Evolutionary conservation across 2,329 filamentous ascomycete genomes (phyloP).

Genomic region (Thermochaetoides dissita): DNA sequence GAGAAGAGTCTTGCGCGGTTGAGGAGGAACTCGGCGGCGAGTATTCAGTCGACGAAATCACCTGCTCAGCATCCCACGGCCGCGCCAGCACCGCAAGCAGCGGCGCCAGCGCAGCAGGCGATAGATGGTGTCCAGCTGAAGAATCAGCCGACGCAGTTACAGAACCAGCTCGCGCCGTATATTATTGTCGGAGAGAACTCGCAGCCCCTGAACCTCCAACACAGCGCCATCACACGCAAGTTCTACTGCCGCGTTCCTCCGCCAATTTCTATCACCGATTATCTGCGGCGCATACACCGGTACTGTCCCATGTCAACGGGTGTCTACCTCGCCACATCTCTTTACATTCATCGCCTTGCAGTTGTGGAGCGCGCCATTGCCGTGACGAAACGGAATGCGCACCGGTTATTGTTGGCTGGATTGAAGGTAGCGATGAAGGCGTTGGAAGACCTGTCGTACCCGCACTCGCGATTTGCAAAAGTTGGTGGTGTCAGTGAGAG

Average conservation of each 20-base stretch:
- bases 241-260: conserved; percentile 87
- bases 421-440: conserved; percentile 86
- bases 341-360: conserved; percentile 74
- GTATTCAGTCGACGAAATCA: conserved; percentile 6
- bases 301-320: conserved; percentile 90
- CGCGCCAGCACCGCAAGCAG: neutral
- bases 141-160: too few relatives aligned
- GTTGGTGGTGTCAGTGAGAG: conserved; percentile 76
- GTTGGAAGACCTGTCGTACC: conserved; percentile 81
- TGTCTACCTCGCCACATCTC: conserved; percentile 78
- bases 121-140: too few relatives aligned
- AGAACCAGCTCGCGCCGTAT: conserved; percentile 31
- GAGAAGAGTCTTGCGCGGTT: conserved; percentile 37
- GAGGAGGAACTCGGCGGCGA: too few relatives aligned
- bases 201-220: conserved; percentile 62
- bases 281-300: conserved; percentile 71
- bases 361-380: conserved; percentile 65
- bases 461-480: conserved; percentile 68
- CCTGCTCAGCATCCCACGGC: conserved; percentile 1
- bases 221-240: conserved; percentile 74
- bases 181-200: conserved; percentile 54
- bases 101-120: too few relatives aligned
- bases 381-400: conserved; percentile 71
- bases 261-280: conserved; percentile 69
- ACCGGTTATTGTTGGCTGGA: conserved; percentile 71